Base-by-base conservation (phyloP, 1,284 basidiomycete species). In the Heterobasidion occidentale region DNA sequence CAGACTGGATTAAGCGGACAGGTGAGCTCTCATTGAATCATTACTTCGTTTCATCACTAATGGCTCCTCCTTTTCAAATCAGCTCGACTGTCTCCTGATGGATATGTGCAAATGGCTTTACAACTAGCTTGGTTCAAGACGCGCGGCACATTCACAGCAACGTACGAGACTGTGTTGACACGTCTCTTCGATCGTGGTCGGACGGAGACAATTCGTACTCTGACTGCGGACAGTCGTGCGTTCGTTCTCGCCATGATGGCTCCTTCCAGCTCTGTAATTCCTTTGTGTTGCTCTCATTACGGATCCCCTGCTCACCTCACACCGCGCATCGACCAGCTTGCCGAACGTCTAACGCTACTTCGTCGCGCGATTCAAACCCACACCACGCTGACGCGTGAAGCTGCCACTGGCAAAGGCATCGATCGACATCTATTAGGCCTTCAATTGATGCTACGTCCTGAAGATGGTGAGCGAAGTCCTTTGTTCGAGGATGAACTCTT, bases 111-210 rank as follows among this genome's bases (percentile, higher is more conserved):
- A 71, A 90, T 96, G 83, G 93, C 86, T 1, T 77, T 98, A 27
- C 96, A 98, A 70, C 81, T 98, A 9, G 95, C 95, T 7, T 98
- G 90, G 83, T 92, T 89, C 72, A 82, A 81, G 63, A 84, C 86
- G 44, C 89, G 88, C 58, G 86, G 85, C 12, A 74, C 78, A 61
- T 88, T 92, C 64, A 90, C 90, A 1, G 92, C 95, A 3, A 96
- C 93, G 6, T 98, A 99, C 70, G 95, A 99, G 74, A 98, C 95
- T 0, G 92, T 90, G 0, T 81, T 94, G 34, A 98, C 96, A 1
- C 81, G 94, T n/a, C 78, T 90, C 64, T 97, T 96, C 75, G 77
- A 88, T 61, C 87, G 90, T 64, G 96, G 94, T 8, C 83, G 96
- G 12, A 98, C 96, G 0, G 96, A 99, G 67, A 94, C 93, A 1